Evolutionary conservation across 768 basidiomycete genomes (phyloP).

Genomic region (Lactarius pseudohatsudake): DNA sequence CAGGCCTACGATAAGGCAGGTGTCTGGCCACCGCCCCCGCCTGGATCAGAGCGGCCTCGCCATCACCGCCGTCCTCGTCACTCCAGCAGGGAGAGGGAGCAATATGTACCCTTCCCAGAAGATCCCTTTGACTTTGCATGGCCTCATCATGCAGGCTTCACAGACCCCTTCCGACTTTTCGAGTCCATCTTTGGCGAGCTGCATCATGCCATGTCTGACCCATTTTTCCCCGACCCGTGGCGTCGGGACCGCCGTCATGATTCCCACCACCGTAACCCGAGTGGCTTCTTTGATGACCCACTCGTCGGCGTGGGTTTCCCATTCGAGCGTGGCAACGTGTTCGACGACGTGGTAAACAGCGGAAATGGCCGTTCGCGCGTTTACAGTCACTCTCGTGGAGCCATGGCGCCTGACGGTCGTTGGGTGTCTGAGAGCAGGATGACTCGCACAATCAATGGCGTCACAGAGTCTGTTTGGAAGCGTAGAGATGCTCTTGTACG

Average conservation of each 20-base stretch:
- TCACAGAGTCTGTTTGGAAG: conserved; percentile 57
- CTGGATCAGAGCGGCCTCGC: conserved; percentile 16
- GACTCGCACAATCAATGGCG: conserved; percentile 63
- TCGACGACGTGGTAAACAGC: conserved; percentile 24
- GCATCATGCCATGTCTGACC: conserved; percentile 33
- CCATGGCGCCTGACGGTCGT: conserved; percentile 41
- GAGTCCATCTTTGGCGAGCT: conserved; percentile 59
- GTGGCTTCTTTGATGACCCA: conserved; percentile 22
- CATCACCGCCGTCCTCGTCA: conserved; percentile 19
- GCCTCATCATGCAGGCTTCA: conserved; percentile 51
- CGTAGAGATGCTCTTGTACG: conserved; percentile 60
- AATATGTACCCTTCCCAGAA: conserved; percentile 10
- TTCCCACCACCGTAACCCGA: conserved; percentile 3
- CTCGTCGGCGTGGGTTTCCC: conserved; percentile 16
- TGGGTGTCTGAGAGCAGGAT: conserved; percentile 54
- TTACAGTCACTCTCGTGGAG: conserved; percentile 35
- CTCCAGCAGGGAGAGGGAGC: conserved; percentile 15
- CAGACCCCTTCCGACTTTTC: conserved; percentile 75
- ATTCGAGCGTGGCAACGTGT: conserved; percentile 20
- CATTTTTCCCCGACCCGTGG: conserved; percentile 38
- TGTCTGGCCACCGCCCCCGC: conserved; percentile 66
- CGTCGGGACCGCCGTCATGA: conserved; percentile 6
- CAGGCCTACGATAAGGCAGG: conserved; percentile 71
- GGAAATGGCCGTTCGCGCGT: conserved; percentile 17
- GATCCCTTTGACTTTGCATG: conserved; percentile 37